Conservation (phyloP, 306 rosid genomes). For the Medicago truncatula region DNA sequence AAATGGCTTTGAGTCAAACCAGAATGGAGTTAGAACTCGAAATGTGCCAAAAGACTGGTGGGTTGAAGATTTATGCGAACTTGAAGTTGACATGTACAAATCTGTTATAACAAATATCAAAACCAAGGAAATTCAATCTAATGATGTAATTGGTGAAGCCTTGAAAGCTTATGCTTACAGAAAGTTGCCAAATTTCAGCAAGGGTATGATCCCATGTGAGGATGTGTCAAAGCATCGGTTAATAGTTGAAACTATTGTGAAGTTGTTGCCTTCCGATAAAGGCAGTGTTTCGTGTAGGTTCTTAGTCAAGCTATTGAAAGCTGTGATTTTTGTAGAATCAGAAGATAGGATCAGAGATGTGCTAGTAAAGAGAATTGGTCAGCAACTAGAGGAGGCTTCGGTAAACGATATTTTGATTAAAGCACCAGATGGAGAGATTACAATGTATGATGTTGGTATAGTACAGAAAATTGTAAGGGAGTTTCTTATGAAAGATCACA, state of each 20-base stretch:
- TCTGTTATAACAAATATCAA: slow-evolving; percentile 67
- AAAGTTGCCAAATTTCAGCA: slow-evolving; percentile 81
- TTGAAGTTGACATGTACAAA: slow-evolving; percentile 79
- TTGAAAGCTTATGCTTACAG: slow-evolving; percentile 87
- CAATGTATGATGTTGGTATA: slow-evolving; percentile 61
- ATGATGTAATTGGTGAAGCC: slow-evolving; percentile 91
- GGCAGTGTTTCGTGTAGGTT: slow-evolving; percentile 84
- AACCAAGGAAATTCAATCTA: slow-evolving; percentile 54
- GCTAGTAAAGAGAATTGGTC: slow-evolving; percentile 78
- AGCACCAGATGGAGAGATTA: slow-evolving; percentile 64
- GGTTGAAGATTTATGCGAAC: slow-evolving; percentile 97
- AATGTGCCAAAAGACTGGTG: slow-evolving; percentile 96
- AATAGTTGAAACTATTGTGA: slow-evolving; percentile 65
- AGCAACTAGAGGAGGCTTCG: slow-evolving; percentile 92
- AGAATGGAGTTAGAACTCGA: slow-evolving; percentile 65
- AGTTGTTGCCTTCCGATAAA: slow-evolving; percentile 83
- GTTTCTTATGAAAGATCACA: slow-evolving; percentile 67
- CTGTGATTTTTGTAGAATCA: slow-evolving; percentile 63
- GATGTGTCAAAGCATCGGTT: slow-evolving; percentile 60
- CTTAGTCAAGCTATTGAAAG: slow-evolving; percentile 79
- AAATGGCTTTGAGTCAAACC: slow-evolving; percentile 65
- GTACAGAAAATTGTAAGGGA: slow-evolving; percentile 76
- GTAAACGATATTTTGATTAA: slow-evolving; percentile 75
- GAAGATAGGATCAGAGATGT: slow-evolving; percentile 62
- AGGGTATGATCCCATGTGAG: slow-evolving; percentile 69